Evolutionary conservation across 495 filamentous ascomycete species (phyloP), one percentile per base, ranked within the genome.

Genomic region (Cercophora newfieldiana): DNA sequence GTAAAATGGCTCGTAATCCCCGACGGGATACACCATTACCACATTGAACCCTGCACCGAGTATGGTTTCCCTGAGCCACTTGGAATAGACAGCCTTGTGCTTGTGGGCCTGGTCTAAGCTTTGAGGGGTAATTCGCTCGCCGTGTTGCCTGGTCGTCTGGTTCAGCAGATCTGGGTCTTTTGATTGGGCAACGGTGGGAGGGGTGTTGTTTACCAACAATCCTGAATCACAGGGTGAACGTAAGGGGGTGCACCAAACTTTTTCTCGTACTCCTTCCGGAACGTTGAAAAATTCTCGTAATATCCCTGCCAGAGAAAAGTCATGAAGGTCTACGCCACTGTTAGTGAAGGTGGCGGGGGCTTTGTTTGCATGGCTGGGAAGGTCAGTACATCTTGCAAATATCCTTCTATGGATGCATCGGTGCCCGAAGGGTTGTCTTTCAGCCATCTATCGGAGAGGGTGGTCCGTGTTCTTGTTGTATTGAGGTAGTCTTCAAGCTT

Each of bases 121-220:
- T 7, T 30, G 8, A 26, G 7, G 4, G 24, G 8, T 26, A 21
- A 57, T 30, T 30, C n/a, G 7, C 21, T 30, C 26, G 26, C 54
- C 54, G 7, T 21, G 54, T 30, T 57, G 12, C 54, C 54, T 57
- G n/a, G 26, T 19, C 22, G n/a, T 57, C 19, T 4, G 18, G 5
- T 51, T 51, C 21, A 24, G 18, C 18, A 4, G 21, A 4, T 6
- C 18, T 16, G 4, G 14, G 22, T 25, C 7, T 7, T 6, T 18
- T 5, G 12, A 16, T 3, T 7, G n/a, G 14, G 24, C 54, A 26
- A 25, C 3, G 22, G 4, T 24, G 22, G 4, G 7, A 29, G 54
- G 16, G 54, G 54, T 18, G 3, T 57, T 29, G 21, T 19, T 54
- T 57, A 57, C 54, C 54, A 57, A 21, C 54, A 57, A 29, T 57